phyloP scores from a whole-genome alignment of 441 rosid genomes.

The Brassica hybrid region DNA sequence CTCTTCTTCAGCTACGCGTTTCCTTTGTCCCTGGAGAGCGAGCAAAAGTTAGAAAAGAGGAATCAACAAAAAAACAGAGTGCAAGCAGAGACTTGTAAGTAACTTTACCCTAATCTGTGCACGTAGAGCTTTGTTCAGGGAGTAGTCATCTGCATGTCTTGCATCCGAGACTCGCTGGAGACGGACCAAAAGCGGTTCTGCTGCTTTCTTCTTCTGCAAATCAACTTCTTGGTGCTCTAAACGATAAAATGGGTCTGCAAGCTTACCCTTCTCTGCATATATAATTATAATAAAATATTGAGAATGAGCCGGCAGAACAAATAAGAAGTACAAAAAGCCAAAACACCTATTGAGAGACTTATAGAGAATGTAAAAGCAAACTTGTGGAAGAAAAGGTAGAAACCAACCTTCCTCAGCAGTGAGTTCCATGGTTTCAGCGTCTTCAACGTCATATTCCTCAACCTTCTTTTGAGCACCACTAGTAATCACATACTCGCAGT shows the following conservation, averaged over 20 bases:
- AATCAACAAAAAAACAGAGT: neutral
- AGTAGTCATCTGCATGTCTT: conserved; percentile 82
- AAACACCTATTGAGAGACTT: conserved; percentile 5
- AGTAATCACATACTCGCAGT: conserved; percentile 85
- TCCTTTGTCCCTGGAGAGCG: conserved; percentile 64
- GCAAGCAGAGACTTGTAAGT: neutral
- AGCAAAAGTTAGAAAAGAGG: conserved; percentile 9
- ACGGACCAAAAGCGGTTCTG: conserved; percentile 82
- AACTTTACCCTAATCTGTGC: conserved; percentile 65
- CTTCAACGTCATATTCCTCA: conserved; percentile 84
- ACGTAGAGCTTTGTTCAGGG: conserved; percentile 79
- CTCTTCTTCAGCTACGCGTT: conserved; percentile 90
- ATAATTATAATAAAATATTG: neutral
- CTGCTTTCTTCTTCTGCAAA: conserved; percentile 92
- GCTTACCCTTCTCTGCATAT: conserved; percentile 78
- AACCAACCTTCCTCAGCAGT: conserved; percentile 92
- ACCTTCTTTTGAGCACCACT: conserved; percentile 86
- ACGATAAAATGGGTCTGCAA: conserved; percentile 90
- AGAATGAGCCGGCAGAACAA: too few species aligned
- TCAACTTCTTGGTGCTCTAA: conserved; percentile 94
- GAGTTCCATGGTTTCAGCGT: conserved; percentile 89
- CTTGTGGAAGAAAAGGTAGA: neutral
- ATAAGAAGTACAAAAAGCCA: neutral
- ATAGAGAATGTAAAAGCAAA: conserved; percentile 5
- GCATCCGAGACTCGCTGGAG: conserved; percentile 84